Base-by-base conservation (phyloP, 2,329 filamentous ascomycete species). In the Nectriaceae sp. region DNA sequence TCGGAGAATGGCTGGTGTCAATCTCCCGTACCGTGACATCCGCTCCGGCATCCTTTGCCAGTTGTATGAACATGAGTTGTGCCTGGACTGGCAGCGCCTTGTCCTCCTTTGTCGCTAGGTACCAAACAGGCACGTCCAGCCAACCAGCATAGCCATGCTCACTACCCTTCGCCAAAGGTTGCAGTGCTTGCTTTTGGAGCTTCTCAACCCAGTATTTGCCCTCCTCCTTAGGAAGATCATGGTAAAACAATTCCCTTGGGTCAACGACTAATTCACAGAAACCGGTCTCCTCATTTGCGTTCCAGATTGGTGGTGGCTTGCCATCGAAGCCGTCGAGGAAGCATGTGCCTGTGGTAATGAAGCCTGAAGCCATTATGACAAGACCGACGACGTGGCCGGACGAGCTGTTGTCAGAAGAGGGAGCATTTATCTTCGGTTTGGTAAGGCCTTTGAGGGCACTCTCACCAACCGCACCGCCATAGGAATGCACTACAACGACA, bases 401-500 rank as follows among this genome's bases (percentile, higher is more conserved):
- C 13, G 36, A 2, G 6, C 26, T 21, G 31, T 33, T 13, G 3
- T 40, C 13, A 37, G 44, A 31, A 18, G 43, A 15, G 20, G 47
- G 22, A 33, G 26, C 37, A 4, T 33, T 42, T 16, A 59, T 48
- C 4, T 33, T 46, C 22, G 49, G 44, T 24, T 55, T 46, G 0
- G 73, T 61, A 42, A 78, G 63, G 5, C 67, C 74, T 50, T 72
- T 74, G 56, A 78, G 61, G 2, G 74, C 73, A 52, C 75, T 77
- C 52, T 64, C 66, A 37, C 71, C 75, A 1, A 76, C 71, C 36
- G 72, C 65, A 19, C 76, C 75, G 22, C 76, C 76, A 46, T 77
- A 80, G 0, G 75, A 78, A 59, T 80, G 76, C 2, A 66, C 70
- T 3, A 77, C 56, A 4, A 80, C 63, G 3, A 80, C 62, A 2